These are phyloP conservation scores for Colletotrichum paranaense DNA, from an alignment of 2,329 filamentous ascomycete genomes.

Conservation along the genomic window DNA sequence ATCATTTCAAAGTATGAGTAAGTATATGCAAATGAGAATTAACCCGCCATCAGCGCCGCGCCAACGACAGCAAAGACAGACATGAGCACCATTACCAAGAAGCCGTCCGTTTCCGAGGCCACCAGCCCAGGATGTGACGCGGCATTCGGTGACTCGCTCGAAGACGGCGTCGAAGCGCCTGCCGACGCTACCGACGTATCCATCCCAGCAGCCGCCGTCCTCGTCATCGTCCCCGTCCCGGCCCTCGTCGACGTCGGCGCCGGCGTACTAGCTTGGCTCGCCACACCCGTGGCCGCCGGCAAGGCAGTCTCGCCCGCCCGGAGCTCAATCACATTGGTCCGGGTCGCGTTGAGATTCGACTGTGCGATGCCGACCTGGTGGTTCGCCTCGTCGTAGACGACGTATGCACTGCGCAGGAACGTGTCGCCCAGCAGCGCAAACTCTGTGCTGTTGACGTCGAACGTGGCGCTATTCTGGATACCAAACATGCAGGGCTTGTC, in stretches of 20 bases:
- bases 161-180: neutral
- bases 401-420: slow-evolving; percentile 79
- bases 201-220: neutral
- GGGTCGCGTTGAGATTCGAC: slow-evolving; percentile 60
- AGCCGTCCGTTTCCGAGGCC: neutral
- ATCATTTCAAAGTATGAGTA: neutral
- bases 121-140: neutral
- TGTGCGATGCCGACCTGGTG: slow-evolving; percentile 75
- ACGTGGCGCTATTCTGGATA: slow-evolving; percentile 66
- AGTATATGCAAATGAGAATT: neutral
- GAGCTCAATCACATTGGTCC: slow-evolving; percentile 59
- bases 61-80: slow-evolving; percentile 3
- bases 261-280: slow-evolving; percentile 4
- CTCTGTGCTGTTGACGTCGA: slow-evolving; percentile 70
- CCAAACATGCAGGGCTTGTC: slow-evolving; percentile 64
- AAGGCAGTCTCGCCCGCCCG: slow-evolving; percentile 49
- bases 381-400: slow-evolving; percentile 80
- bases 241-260: neutral
- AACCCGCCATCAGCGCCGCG: neutral
- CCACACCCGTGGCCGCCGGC: slow-evolving; percentile 57
- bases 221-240: neutral
- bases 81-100: neutral
- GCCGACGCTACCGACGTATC: neutral
- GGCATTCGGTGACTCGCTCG: slow-evolving; percentile 11
- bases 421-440: slow-evolving; percentile 74